Base-by-base conservation (phyloP, 495 filamentous ascomycete genomes). In the Pseudevernia furfuracea region DNA sequence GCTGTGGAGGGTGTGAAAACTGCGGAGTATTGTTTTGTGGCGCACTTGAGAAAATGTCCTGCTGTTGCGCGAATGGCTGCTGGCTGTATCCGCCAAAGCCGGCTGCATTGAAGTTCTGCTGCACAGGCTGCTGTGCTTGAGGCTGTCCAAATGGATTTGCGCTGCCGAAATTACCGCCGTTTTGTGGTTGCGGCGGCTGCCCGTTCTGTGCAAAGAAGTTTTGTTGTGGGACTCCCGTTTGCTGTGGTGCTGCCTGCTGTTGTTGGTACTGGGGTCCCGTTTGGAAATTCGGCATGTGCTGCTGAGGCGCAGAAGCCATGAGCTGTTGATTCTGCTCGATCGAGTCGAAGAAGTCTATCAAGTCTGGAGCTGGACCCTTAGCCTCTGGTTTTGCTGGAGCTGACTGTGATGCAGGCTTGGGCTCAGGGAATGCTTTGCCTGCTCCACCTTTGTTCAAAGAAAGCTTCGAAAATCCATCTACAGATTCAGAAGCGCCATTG, bases 311-410 rank as follows among this genome's bases (percentile, higher is more conserved):
- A 28, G 68, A 75, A 76, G 86, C 86, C 74, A 89, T 84, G 3
- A 81, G 80, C 64, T 92, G 90, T 74, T 93, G 91, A 66, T 93
- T 92, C 69, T 89, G 87, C 70, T 97, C 92, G 71, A 99, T 97
- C 3, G 93, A 93, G 65, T 94, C 94, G 72, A 99, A 99, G 74
- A 99, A 96, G 73, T 99, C 94, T 69, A 99, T 99, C 60, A 99
- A 78, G 76, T 97, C 90, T 57, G 87, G 81, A 63, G 85, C 86
- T 1, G 88, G 87, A 5, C 85, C 84, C 62, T 86, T 87, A 30
- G 80, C 76, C 64, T 74, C 71, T 67, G 72, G 14, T 41, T 65
- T 59, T 8, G 66, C 41, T 32, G 72, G 46, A 12, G 69, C 55
- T 46, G 71, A 41, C 41, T 67, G 66, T 28, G 70, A 52, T 5